Evolutionary conservation across 2,329 filamentous ascomycete species (phyloP).

Genomic region (Lecanicillium sp.): DNA sequence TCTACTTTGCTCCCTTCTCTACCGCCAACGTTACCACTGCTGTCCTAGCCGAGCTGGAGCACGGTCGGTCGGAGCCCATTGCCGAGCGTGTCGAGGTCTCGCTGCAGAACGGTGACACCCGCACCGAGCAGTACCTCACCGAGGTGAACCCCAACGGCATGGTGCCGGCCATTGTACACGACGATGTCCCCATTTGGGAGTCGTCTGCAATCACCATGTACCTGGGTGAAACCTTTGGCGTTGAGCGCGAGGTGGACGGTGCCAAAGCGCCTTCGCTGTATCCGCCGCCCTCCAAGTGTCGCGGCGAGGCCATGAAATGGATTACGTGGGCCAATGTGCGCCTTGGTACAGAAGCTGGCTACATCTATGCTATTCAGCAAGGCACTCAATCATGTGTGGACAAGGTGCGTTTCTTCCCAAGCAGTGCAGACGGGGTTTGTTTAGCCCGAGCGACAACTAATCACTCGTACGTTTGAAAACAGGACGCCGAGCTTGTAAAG

Average conservation of each 20-base stretch:
- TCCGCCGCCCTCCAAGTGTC: not conserved
- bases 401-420: not conserved
- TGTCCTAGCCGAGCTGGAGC: conserved; percentile 9
- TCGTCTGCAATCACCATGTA: conserved; percentile 10
- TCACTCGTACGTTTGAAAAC: not conserved
- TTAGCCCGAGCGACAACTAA: not conserved
- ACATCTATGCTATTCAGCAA: not conserved
- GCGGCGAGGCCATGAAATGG: conserved; percentile 10
- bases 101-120: conserved; percentile 1
- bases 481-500: too few relatives aligned
- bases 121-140: conserved; percentile 3
- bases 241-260: conserved; percentile 2
- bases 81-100: conserved; percentile 5
- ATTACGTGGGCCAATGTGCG: conserved; percentile 7
- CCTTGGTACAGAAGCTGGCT: not conserved
- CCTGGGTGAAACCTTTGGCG: conserved; percentile 6
- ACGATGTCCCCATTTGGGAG: conserved; percentile 6
- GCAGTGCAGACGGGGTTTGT: not conserved
- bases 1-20: conserved; percentile 8
- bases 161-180: conserved; percentile 8
- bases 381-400: not conserved
- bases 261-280: not conserved
- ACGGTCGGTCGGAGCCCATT: conserved; percentile 2
- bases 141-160: conserved; percentile 9
- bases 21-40: conserved; percentile 7